Percentiles rank a stretch among this genome's conserved stretches.
Conservation (phyloP, 768 basidiomycete species). For the Tephrocybe rancida region DNA sequence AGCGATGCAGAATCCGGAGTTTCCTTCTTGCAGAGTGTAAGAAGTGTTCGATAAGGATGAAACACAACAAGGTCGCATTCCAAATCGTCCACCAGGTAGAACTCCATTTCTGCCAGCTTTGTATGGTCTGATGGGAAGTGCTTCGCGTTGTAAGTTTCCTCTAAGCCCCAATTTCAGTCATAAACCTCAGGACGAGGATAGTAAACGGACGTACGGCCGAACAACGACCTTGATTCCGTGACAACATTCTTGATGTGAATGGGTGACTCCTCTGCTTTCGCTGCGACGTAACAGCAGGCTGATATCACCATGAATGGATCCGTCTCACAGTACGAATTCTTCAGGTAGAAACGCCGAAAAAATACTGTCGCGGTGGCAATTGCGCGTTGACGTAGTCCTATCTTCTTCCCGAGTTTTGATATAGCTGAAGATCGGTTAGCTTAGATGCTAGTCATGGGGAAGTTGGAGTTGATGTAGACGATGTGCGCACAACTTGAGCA, state of each 20-base stretch:
- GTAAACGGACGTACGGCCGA: slow-evolving; percentile 55
- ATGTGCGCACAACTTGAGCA: no score
- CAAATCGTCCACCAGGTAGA: slow-evolving; percentile 95
- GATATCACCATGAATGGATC: slow-evolving; percentile 93
- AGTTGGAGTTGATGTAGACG: no score
- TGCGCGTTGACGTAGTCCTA: slow-evolving; percentile 83
- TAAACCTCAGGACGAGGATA: neutral
- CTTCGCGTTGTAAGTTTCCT: slow-evolving; percentile 72
- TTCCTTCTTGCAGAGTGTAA: slow-evolving; percentile 73
- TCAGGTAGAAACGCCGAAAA: slow-evolving; percentile 95
- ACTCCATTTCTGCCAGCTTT: slow-evolving; percentile 98
- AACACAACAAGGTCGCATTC: slow-evolving; percentile 94
- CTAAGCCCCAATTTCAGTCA: slow-evolving; percentile 27
- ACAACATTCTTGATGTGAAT: slow-evolving; percentile 94
- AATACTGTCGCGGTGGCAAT: slow-evolving; percentile 95
- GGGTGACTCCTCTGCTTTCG: slow-evolving; percentile 96
- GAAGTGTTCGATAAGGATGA: slow-evolving; percentile 92
- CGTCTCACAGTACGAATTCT: slow-evolving; percentile 94
- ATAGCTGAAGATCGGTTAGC: slow-evolving; percentile 55
- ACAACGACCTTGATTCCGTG: slow-evolving; percentile 76
- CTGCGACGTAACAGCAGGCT: slow-evolving; percentile 94
- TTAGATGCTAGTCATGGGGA: neutral
- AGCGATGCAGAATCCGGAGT: slow-evolving; percentile 37
- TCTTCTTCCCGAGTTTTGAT: slow-evolving; percentile 82
- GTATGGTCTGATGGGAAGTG: slow-evolving; percentile 87